Percentiles rank a stretch among this genome's conserved stretches.
Evolutionary conservation across 441 rosid species (phyloP).

Genomic region (Rhodomyrtus psidioides): DNA sequence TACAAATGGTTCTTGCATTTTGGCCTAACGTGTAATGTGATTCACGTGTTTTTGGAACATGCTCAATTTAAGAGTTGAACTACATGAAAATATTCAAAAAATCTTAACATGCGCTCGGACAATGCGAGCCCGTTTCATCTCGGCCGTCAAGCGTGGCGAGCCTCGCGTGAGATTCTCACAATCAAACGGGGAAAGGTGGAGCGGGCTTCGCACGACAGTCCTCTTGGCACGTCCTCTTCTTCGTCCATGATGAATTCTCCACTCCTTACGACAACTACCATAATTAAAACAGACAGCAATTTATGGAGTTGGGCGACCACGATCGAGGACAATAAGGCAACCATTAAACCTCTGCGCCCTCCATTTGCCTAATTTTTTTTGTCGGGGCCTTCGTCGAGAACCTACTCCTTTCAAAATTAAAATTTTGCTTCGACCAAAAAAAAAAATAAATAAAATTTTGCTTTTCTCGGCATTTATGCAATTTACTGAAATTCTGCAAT

Average conservation of each 20-base stretch:
- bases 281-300: neutral
- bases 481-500: neutral
- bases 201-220: neutral
- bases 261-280: too few relatives aligned
- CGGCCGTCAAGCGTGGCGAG: neutral
- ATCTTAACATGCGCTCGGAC: too few relatives aligned
- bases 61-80: too few relatives aligned
- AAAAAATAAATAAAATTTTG: neutral
- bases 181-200: neutral
- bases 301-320: neutral
- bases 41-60: accelerated
- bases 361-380: neutral
- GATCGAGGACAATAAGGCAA: neutral
- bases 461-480: neutral
- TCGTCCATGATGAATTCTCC: too few relatives aligned
- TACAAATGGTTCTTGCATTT: accelerated
- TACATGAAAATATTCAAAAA: too few relatives aligned
- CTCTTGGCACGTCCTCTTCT: too few relatives aligned
- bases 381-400: neutral
- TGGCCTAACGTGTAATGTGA: accelerated
- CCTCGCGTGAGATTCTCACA: neutral
- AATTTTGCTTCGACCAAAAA: neutral
- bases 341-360: neutral
- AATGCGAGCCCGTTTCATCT: neutral
- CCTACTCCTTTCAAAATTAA: too few relatives aligned